These are phyloP conservation scores for Aristolochia contorta DNA, from an alignment of 164 flowering plant species.

Conservation along the genomic window DNA sequence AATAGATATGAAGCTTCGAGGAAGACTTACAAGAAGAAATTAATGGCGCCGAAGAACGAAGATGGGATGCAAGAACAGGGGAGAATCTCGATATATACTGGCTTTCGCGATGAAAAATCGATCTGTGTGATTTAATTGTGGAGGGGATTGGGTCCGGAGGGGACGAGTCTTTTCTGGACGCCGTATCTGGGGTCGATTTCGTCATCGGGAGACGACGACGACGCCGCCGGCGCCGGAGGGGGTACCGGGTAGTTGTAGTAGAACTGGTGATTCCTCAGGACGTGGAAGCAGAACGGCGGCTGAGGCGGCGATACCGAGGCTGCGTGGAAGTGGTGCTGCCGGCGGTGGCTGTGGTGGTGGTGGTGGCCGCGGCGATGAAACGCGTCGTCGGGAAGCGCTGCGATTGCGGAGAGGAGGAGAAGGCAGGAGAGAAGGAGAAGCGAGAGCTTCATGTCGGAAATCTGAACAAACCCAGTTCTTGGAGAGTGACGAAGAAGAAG, in stretches of 20 bases:
- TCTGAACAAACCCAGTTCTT: too few species aligned
- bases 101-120: background rate
- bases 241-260: background rate
- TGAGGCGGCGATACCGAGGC: background rate
- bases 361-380: background rate
- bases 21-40: background rate
- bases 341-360: background rate
- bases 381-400: too few species aligned
- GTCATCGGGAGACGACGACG: background rate
- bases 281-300: background rate
- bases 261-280: background rate
- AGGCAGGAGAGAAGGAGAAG: background rate
- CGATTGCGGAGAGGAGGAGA: background rate
- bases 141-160: constrained; percentile 1
- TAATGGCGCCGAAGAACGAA: background rate
- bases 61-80: background rate
- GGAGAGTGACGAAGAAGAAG: too few species aligned
- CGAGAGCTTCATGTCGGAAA: too few species aligned
- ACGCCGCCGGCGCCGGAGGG: too few species aligned
- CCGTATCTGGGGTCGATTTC: constrained; percentile 1
- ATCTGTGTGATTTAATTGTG: background rate
- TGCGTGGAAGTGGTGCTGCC: background rate
- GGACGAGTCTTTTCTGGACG: constrained; percentile 2
- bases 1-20: background rate
- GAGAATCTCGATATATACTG: background rate